These are phyloP conservation scores for Penicillium sp. DNA, from an alignment of 2,329 filamentous ascomycete species.

Conservation along the genomic window DNA sequence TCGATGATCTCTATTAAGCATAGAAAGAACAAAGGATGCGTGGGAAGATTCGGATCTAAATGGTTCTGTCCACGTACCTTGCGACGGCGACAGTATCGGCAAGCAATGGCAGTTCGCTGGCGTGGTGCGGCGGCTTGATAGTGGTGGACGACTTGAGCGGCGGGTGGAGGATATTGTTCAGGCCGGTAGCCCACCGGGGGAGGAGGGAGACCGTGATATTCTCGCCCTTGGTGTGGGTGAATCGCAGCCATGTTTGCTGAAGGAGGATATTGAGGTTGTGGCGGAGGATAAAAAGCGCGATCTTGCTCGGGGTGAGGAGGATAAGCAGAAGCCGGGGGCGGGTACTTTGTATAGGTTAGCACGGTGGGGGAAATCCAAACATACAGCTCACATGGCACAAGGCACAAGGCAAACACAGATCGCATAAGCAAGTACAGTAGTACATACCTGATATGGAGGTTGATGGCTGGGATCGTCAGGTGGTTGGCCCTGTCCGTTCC, in stretches of 20 bases:
- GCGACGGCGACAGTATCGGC: slow-evolving; percentile 56
- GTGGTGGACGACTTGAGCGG: slow-evolving; percentile 36
- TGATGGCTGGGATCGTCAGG: slow-evolving; percentile 45
- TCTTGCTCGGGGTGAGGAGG: slow-evolving; percentile 34
- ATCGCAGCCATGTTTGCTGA: slow-evolving; percentile 46
- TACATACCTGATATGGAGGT: slow-evolving; percentile 43
- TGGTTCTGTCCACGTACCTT: slow-evolving; percentile 45
- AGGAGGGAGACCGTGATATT: slow-evolving; percentile 49
- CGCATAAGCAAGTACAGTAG: not conserved
- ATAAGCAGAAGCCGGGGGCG: slow-evolving; percentile 34
- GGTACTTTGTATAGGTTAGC: slow-evolving; percentile 30
- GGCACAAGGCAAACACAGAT: not conserved
- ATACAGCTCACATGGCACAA: slow-evolving; percentile 13
- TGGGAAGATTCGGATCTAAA: not conserved
- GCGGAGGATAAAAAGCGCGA: slow-evolving; percentile 39
- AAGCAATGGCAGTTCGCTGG: slow-evolving; percentile 57
- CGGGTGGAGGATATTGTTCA: slow-evolving; percentile 47
- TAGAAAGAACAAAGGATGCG: not conserved
- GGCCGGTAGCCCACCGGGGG: slow-evolving; percentile 48
- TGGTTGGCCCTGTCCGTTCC: slow-evolving; percentile 38
- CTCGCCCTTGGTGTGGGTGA: slow-evolving; percentile 47
- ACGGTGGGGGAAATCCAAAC: not conserved
- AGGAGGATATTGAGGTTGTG: slow-evolving; percentile 28
- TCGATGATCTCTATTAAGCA: too few relatives aligned
- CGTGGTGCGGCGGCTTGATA: slow-evolving; percentile 53